Percentiles rank a stretch among this genome's conserved stretches.
Evolutionary conservation across 2,329 filamentous ascomycete genomes (phyloP).

Genomic region (Hypoxylon sp.): DNA sequence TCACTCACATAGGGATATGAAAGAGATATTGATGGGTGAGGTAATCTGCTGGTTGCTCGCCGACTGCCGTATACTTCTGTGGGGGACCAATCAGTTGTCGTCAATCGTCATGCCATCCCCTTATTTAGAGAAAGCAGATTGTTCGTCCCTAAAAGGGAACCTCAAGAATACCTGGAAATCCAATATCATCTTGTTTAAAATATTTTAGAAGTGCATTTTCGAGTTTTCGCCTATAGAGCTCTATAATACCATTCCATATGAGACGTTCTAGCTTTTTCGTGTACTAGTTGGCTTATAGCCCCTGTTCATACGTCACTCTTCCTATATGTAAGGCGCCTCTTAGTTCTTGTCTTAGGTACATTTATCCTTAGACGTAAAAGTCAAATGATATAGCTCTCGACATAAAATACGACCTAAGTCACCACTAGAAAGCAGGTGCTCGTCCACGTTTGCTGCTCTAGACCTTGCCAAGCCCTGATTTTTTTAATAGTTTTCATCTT

Average conservation of each 20-base stretch:
- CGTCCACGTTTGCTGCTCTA: background rate
- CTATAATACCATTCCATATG: background rate
- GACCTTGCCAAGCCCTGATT: background rate
- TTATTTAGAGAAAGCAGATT: conserved; percentile 5
- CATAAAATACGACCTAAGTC: background rate
- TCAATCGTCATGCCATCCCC: conserved; percentile 17
- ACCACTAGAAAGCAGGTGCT: too few relatives aligned
- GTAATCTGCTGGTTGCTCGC: conserved; percentile 4
- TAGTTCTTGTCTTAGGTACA: background rate
- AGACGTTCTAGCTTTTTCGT: background rate
- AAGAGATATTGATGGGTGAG: background rate
- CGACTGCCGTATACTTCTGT: conserved; percentile 13
- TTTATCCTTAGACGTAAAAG: background rate
- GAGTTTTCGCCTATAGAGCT: background rate
- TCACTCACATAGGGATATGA: background rate
- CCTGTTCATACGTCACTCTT: background rate
- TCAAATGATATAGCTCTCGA: background rate
- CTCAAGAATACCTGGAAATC: background rate
- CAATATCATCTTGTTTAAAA: background rate
- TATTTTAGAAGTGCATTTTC: background rate
- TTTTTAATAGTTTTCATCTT: background rate
- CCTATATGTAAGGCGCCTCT: background rate
- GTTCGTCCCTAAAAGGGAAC: background rate
- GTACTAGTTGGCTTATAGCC: background rate
- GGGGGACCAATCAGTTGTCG: conserved; percentile 7